Evolutionary conservation across 805 yeast species (phyloP).

Genomic region (Ogataea glucozyma): DNA sequence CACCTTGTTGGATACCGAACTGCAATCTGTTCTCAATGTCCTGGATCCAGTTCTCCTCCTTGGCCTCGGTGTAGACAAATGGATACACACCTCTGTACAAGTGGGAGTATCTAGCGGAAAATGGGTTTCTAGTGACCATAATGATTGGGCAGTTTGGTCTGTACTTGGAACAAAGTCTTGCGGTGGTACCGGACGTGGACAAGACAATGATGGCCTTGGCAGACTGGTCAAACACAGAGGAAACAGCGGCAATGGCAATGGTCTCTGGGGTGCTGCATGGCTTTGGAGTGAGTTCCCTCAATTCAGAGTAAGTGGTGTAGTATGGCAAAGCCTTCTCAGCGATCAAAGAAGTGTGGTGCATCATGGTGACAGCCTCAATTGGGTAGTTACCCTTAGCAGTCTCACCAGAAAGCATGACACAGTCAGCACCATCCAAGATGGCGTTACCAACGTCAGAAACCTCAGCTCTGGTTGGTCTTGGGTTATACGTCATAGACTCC

Average conservation of each 20-base stretch:
- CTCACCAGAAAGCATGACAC: conserved; percentile 99
- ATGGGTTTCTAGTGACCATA: conserved; percentile 95
- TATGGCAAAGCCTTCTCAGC: conserved; percentile 98
- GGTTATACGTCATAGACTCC: conserved; percentile 99
- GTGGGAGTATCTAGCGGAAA: conserved; percentile 94
- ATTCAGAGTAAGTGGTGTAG: conserved; percentile 77
- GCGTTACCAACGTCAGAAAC: conserved; percentile 99
- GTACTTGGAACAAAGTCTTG: conserved; percentile 95
- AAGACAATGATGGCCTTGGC: conserved; percentile 97
- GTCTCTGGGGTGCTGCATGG: conserved; percentile 96
- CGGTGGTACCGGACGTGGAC: conserved; percentile 93
- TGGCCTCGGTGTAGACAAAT: conserved; percentile 70
- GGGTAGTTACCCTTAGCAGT: conserved; percentile 99
- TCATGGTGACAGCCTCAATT: conserved; percentile 94
- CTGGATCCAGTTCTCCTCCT: conserved; percentile 85
- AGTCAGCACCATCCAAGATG: conserved; percentile 98
- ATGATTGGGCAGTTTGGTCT: conserved; percentile 96
- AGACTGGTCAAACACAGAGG: conserved; percentile 93
- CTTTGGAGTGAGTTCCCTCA: conserved; percentile 79
- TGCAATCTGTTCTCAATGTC: conserved; percentile 95
- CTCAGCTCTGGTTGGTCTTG: conserved; percentile 99
- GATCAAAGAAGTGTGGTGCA: conserved; percentile 95
- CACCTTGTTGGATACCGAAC: conserved; percentile 90
- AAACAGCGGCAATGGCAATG: conserved; percentile 94
- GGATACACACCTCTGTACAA: conserved; percentile 99